Percentiles rank a stretch among this genome's conserved stretches.
Conservation (phyloP, 2,329 filamentous ascomycete genomes). For the Ophidiomyces ophidiicola region DNA sequence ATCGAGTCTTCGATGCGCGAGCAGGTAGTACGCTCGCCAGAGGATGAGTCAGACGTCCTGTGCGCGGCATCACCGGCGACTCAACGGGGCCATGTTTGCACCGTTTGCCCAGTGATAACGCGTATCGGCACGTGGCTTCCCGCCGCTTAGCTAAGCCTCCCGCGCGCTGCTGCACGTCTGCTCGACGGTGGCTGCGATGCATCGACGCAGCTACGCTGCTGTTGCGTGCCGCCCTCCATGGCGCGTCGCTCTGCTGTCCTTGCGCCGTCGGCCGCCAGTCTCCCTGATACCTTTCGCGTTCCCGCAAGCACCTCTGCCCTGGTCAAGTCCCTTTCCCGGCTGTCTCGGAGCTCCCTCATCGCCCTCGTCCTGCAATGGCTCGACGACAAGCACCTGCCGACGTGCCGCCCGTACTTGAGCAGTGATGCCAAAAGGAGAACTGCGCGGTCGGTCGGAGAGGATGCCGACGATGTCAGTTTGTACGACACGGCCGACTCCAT, state of each 20-base stretch:
- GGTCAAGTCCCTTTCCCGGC: constrained; percentile 53
- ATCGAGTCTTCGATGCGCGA: neutral
- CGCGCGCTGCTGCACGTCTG: neutral
- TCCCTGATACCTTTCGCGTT: constrained; percentile 59
- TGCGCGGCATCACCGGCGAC: constrained; percentile 2
- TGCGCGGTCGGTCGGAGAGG: constrained; percentile 31
- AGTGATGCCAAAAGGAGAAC: neutral
- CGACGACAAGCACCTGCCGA: constrained; percentile 49
- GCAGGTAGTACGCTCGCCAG: too few relatives aligned
- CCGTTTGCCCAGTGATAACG: too few relatives aligned
- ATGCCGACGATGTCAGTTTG: constrained; percentile 51
- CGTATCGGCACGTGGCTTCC: too few relatives aligned
- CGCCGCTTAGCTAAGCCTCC: too few relatives aligned
- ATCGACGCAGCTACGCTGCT: too few relatives aligned
- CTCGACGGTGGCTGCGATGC: neutral
- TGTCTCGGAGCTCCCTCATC: constrained; percentile 60
- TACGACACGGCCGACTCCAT: constrained; percentile 57
- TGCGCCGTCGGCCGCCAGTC: constrained; percentile 57
- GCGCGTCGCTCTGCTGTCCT: constrained; percentile 20
- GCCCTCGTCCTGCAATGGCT: constrained; percentile 68
- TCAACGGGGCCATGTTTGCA: neutral
- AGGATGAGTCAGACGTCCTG: too few relatives aligned
- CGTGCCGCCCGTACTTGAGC: constrained; percentile 47
- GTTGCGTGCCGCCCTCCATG: constrained; percentile 11
- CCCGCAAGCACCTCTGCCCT: constrained; percentile 53